A percentile compares a stretch with the other conserved stretches of the same genome.
Evolutionary conservation across 1,139 yeast species (phyloP).

Genomic region (Candida anutae): DNA sequence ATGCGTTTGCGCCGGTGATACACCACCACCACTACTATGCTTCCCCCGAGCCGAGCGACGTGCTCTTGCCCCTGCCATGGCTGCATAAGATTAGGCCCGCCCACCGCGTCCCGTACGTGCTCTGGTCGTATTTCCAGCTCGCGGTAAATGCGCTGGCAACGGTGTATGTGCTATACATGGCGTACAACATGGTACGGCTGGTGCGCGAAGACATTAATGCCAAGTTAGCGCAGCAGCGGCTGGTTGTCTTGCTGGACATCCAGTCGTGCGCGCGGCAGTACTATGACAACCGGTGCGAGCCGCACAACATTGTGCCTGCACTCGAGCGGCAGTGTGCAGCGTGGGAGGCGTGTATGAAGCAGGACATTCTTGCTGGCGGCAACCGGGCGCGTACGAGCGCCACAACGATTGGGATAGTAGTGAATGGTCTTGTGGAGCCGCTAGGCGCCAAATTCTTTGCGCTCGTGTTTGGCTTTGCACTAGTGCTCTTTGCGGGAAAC

Average conservation of each 20-base stretch:
- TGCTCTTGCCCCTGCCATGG: slow-evolving; percentile 44
- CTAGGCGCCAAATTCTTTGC: slow-evolving; percentile 50
- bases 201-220: slow-evolving; percentile 46
- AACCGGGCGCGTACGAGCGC: slow-evolving; percentile 50
- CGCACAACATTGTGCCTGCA: slow-evolving; percentile 52
- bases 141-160: slow-evolving; percentile 39
- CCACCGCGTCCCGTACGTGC: slow-evolving; percentile 39
- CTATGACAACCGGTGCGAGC: slow-evolving; percentile 48
- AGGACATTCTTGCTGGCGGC: slow-evolving; percentile 38
- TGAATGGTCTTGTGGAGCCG: slow-evolving; percentile 61
- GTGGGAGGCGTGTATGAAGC: slow-evolving; percentile 59
- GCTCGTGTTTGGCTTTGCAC: slow-evolving; percentile 24
- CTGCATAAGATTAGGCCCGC: slow-evolving; percentile 27
- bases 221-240: slow-evolving; percentile 35
- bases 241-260: slow-evolving; percentile 30
- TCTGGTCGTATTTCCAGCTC: slow-evolving; percentile 54
- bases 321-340: slow-evolving; percentile 46
- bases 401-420: slow-evolving; percentile 51
- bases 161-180: slow-evolving; percentile 32
- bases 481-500: slow-evolving; percentile 28
- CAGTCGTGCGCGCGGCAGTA: slow-evolving; percentile 46
- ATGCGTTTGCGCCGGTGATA: too few relatives aligned
- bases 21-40: background rate
- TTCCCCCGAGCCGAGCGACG: background rate
- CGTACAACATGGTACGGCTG: slow-evolving; percentile 35